Conservation (phyloP, 768 basidiomycete species). For the Glaciozyma antarctica region DNA sequence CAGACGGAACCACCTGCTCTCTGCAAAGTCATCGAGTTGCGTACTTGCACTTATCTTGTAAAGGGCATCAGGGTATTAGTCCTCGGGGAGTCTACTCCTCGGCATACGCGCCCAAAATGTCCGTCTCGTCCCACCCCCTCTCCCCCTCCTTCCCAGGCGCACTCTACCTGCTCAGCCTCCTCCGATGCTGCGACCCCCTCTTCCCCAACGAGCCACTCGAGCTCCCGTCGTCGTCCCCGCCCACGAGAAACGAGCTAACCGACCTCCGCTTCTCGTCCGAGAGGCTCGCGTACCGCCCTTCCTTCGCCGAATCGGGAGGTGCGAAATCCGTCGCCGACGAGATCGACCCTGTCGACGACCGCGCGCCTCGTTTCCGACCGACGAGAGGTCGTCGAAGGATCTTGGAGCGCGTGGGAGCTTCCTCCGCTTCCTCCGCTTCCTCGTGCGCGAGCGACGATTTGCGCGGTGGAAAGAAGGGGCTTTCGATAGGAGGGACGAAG, state of each 20-base stretch:
- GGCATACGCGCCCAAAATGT: constrained; percentile 8
- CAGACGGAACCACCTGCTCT: too few species aligned
- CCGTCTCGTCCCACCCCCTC: constrained; percentile 4
- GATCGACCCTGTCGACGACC: background rate
- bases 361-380: background rate
- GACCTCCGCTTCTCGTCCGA: constrained; percentile 1
- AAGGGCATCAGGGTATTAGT: too few species aligned
- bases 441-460: background rate
- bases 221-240: background rate
- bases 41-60: background rate
- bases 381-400: background rate
- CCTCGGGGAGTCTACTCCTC: constrained; percentile 2
- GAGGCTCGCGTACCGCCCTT: background rate
- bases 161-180: background rate
- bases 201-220: background rate
- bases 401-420: constrained; percentile 5
- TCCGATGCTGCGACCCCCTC: constrained; percentile 1
- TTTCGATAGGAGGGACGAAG: constrained; percentile 10
- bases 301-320: background rate
- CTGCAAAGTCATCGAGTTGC: too few species aligned
- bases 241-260: background rate
- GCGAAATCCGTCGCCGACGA: background rate
- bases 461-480: background rate
- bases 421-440: constrained; percentile 6
- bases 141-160: background rate